Base-by-base conservation (phyloP, 345 rosid species). In the Hibiscus syriacus region DNA sequence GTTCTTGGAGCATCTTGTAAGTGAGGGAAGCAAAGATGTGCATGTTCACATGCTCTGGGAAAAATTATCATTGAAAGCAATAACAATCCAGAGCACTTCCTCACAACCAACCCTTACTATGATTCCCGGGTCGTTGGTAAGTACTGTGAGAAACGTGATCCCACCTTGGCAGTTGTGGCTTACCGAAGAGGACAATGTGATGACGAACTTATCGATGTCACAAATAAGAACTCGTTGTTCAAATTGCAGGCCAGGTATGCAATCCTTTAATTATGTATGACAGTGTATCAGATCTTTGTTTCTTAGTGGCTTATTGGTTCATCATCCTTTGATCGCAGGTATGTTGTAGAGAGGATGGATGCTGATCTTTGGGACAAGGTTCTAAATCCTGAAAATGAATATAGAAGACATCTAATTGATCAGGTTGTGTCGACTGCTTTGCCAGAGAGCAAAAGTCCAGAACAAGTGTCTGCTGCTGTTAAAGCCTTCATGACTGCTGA, bases 341-440 rank as follows among this genome's bases (percentile, higher is more conserved):
- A 95, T 74, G 99, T 95, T 57, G 99, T 95, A 68, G 99, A 95
- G 80, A 86, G 98, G 82, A 95, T 95, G 99, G 98, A 95, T 78
- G 87, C 61, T 41, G 98, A 88, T 70, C 93, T 95, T 14, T 95
- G 99, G 99, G 99, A 88, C 70, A 92, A 85, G 82, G 99, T 95
- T 76, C 98, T 95, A 49, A 76, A 77, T 63, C 93, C 96, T 32
- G 94, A 80, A 55, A 95, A 95, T 70, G 96, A 82, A 4, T 88
- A 85, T 53, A 79, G 97, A 79, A 85, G 99, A 78, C 98, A 91
- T 74, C 89, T 94, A 48, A 89, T 94, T 58, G 99, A 94, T 85
- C 98, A 94, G 75, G 99, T 94, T 60, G 97, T 94, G 45, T 94
- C 99, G 46, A 91, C 96, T 72, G 98, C 99, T 75, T 76, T 89